phyloP scores from a whole-genome alignment of 2,329 filamentous ascomycete species.

The Neopestalotiopsis sp. region DNA sequence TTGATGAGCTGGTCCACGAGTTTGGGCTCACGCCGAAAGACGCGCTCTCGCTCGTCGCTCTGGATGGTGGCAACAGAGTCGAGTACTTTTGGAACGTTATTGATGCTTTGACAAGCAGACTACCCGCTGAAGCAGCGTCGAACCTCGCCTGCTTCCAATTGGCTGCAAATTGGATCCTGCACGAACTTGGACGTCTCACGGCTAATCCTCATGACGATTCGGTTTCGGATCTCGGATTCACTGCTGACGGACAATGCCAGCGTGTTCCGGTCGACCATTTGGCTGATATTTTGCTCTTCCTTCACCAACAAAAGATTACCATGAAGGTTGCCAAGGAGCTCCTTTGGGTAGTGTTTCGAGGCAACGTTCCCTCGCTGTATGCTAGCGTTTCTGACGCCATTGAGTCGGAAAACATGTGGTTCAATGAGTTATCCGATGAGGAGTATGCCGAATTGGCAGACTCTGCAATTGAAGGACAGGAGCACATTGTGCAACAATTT shows the following conservation, averaged over 20 bases:
- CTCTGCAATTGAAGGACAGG: constrained; percentile 49
- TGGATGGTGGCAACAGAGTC: constrained; percentile 79
- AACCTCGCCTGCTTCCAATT: constrained; percentile 47
- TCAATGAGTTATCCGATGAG: constrained; percentile 50
- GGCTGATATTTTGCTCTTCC: constrained; percentile 55
- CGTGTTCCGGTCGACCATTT: constrained; percentile 53
- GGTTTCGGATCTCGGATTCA: constrained; percentile 41
- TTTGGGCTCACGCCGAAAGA: constrained; percentile 82
- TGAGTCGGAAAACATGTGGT: constrained; percentile 56
- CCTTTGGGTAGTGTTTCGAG: constrained; percentile 56
- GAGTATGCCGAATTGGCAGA: constrained; percentile 56
- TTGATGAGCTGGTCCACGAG: constrained; percentile 63
- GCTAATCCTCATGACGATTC: constrained; percentile 47
- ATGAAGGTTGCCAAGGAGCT: constrained; percentile 64
- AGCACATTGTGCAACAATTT: constrained; percentile 53
- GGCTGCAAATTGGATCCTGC: constrained; percentile 71
- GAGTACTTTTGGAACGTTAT: constrained; percentile 81
- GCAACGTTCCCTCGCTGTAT: constrained; percentile 45
- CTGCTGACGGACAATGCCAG: constrained; percentile 50
- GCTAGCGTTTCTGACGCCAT: constrained; percentile 49
- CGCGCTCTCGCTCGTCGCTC: constrained; percentile 75
- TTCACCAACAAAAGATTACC: constrained; percentile 56
- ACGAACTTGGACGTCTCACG: constrained; percentile 74
- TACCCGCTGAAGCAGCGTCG: constrained; percentile 26
- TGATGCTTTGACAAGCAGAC: constrained; percentile 40